Evolutionary conservation across 1,139 yeast genomes (phyloP), one percentile per base, ranked within the genome.

Genomic region (Citeromyces hawaiiensis): DNA sequence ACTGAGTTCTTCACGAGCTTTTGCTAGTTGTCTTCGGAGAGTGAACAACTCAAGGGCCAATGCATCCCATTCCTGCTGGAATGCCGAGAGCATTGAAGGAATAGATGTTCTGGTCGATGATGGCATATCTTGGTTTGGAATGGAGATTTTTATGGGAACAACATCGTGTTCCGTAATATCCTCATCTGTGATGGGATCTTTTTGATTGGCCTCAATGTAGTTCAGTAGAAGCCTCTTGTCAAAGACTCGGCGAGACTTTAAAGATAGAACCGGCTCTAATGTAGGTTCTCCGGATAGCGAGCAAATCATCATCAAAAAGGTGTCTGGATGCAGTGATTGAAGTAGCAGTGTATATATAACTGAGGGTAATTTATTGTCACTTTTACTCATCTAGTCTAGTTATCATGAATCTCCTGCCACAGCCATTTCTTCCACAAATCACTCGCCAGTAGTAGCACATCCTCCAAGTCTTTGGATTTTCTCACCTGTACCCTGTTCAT

Each of bases 1-100:
- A 35, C 93, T 79, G 42, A 88, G 60, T 51, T 86, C 93, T 50
- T 81, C 75, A 45, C 82, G 69, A 2, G 91, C 70, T 30, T 64
- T 63, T 39, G 68, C 72, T 38, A 88, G 64, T 48, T 81, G 88
- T 53, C 83, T 83, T 45, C 93, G 67, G 44, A 88, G 61, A 27
- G 79, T 70, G 52, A 83, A 87, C 36, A 82, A 68, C 53, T 91
- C 97, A 42, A 88, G 61, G 31, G 93, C 86, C 43, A 83, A 57
- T 0, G 96, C 73, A 53, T 91, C 96, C 88, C 94, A 88, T 54
- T 88, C 96, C 43, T 77, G 76, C 55, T 87, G 96, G 47, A 88
- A 74, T 1, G 81, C 65, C 1, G 85, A 64, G 38, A 88, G 63
- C 47, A 88, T 58, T 8, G 83, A 66, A 0, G 98, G 98, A 30